These are phyloP conservation scores for Xylariaceae sp. DNA, from an alignment of 2,329 filamentous ascomycete genomes.

Conservation along the genomic window DNA sequence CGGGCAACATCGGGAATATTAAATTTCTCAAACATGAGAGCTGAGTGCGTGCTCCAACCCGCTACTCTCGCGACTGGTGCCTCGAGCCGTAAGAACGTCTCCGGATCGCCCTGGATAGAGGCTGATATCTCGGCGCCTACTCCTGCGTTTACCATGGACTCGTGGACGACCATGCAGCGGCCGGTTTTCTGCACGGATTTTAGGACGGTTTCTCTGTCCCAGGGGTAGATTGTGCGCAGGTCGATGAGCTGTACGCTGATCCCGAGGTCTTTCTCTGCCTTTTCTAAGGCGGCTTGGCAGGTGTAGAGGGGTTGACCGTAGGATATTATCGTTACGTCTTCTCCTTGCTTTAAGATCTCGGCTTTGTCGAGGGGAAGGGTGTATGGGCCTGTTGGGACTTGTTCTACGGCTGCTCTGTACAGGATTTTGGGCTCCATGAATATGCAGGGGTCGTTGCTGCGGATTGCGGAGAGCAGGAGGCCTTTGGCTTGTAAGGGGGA, in stretches of 20 bases:
- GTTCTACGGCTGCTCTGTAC: conserved; percentile 86
- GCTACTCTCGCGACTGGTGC: conserved; percentile 81
- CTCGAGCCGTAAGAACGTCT: conserved; percentile 77
- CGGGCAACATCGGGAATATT: conserved; percentile 81
- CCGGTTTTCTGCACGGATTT: conserved; percentile 85
- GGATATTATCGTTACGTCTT: conserved; percentile 77
- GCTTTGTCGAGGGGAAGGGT: conserved; percentile 82
- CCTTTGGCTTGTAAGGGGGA: conserved; percentile 88
- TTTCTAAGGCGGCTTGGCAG: conserved; percentile 71
- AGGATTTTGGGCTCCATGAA: conserved; percentile 95
- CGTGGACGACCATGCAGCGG: conserved; percentile 81
- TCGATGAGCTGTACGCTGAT: conserved; percentile 83
- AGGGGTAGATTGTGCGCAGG: conserved; percentile 82
- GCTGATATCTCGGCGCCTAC: conserved; percentile 87
- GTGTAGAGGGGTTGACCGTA: conserved; percentile 89
- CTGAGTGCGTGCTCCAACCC: conserved; percentile 84
- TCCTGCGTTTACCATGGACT: conserved; percentile 86
- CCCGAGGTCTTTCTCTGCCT: conserved; percentile 70
- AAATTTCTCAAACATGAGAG: conserved; percentile 74
- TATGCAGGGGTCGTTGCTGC: conserved; percentile 79
- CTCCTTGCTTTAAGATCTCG: conserved; percentile 75
- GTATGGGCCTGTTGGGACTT: conserved; percentile 78
- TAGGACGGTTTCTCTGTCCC: conserved; percentile 79
- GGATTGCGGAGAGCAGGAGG: conserved; percentile 71
- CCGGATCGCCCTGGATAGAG: conserved; percentile 72